These are phyloP conservation scores for Suillus occidentalis DNA, from an alignment of 768 basidiomycete species.

Conservation along the genomic window DNA sequence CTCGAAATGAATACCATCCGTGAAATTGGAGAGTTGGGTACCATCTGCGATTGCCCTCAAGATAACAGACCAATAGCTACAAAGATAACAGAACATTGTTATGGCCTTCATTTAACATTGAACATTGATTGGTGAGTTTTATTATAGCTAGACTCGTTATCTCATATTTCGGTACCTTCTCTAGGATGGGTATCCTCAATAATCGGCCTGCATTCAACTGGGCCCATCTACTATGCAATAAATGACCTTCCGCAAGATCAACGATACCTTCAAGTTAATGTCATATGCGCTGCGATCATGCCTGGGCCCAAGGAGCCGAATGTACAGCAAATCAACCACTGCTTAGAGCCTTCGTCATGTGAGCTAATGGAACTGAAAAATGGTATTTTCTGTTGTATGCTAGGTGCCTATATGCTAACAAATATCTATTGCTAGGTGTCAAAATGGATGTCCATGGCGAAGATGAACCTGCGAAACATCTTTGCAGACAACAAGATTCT, in stretches of 20 bases:
- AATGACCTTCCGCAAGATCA: neutral
- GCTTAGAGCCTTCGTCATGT: neutral
- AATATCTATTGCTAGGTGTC: neutral
- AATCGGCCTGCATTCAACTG: neutral
- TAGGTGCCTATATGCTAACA: neutral
- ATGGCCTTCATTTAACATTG: neutral
- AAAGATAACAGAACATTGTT: neutral
- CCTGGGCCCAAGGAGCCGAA: neutral
- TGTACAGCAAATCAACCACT: neutral
- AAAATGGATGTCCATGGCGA: neutral
- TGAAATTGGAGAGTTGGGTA: neutral
- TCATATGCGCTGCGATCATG: neutral
- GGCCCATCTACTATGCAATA: neutral
- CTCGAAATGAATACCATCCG: neutral
- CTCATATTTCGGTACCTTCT: no score
- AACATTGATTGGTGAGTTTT: neutral
- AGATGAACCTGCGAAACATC: neutral
- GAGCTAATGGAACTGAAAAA: neutral
- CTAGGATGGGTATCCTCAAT: neutral
- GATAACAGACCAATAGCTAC: neutral
- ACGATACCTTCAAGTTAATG: neutral
- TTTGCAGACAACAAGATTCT: neutral
- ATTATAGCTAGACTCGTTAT: neutral
- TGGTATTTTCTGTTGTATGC: neutral
- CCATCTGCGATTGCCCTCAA: neutral